Percentiles rank a stretch among this genome's conserved stretches.
These are phyloP conservation scores for Lophiotrema nucula DNA, from an alignment of 495 filamentous ascomycete species.

Conservation along the genomic window DNA sequence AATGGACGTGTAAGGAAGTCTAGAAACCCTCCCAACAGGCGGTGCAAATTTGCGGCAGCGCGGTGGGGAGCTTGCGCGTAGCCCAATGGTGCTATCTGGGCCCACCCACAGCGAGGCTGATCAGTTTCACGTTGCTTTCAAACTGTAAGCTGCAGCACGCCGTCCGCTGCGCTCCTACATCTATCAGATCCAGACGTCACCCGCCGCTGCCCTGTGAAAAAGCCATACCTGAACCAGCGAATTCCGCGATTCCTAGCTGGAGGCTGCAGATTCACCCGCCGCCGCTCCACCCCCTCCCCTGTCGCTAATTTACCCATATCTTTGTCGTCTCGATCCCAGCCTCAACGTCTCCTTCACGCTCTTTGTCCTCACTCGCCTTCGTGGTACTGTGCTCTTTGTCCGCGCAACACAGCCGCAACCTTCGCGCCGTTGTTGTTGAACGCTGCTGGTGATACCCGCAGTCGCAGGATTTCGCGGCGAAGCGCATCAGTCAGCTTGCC, in stretches of 20 bases:
- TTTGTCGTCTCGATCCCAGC: neutral
- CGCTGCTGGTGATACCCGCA: neutral
- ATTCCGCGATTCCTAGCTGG: neutral
- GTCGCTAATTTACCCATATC: neutral
- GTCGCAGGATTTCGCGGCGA: slow-evolving; percentile 11
- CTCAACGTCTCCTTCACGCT: neutral
- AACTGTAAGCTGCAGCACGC: neutral
- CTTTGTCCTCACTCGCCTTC: slow-evolving; percentile 2
- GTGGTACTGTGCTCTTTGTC: slow-evolving; percentile 3
- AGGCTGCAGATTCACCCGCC: neutral
- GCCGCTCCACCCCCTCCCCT: slow-evolving; percentile 2
- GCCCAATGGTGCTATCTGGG: neutral
- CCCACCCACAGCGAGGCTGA: neutral
- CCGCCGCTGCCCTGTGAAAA: neutral
- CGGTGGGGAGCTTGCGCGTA: slow-evolving; percentile 10
- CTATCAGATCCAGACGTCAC: slow-evolving; percentile 1
- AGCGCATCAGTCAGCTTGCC: slow-evolving; percentile 17
- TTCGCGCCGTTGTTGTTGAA: slow-evolving; percentile 6
- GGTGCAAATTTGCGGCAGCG: slow-evolving; percentile 5
- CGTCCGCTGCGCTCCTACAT: neutral
- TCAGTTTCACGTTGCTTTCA: slow-evolving; percentile 10
- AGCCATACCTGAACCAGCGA: no score
- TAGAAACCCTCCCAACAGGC: neutral
- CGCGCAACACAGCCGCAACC: slow-evolving; percentile 3
- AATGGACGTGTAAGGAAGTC: no score